Conservation (phyloP, 1,139 yeast genomes). For the Suhomyces taliae region DNA sequence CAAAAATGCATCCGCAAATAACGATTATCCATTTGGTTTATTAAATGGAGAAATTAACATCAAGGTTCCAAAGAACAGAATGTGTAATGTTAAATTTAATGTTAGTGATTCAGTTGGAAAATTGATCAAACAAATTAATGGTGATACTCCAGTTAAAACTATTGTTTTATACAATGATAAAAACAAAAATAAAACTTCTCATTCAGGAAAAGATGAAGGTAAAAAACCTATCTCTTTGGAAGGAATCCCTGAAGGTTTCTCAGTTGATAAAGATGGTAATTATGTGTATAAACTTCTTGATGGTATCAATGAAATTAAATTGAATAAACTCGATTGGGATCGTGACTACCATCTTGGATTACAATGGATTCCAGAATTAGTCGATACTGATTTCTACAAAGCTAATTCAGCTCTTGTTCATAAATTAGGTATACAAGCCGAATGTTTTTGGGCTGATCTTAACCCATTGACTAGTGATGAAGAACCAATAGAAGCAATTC, state of each 20-base stretch:
- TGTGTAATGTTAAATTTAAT: constrained; percentile 61
- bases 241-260: constrained; percentile 50
- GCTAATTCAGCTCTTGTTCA: constrained; percentile 28
- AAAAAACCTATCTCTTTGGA: constrained; percentile 4
- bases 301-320: constrained; percentile 62
- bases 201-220: constrained; percentile 3
- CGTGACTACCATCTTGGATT: constrained; percentile 60
- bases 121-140: constrained; percentile 23
- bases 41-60: constrained; percentile 62
- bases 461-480: constrained; percentile 13
- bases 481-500: constrained; percentile 49
- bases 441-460: constrained; percentile 77
- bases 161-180: constrained; percentile 50
- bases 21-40: constrained; percentile 61
- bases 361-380: constrained; percentile 76
- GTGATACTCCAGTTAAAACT: constrained; percentile 58
- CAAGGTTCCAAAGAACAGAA: constrained; percentile 59
- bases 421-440: constrained; percentile 53
- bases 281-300: constrained; percentile 50
- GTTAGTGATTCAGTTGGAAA: constrained; percentile 32
- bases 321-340: constrained; percentile 67
- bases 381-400: constrained; percentile 41
- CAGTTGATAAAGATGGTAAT: constrained; percentile 51
- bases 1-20: constrained; percentile 45
- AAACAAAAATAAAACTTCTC: background rate